Evolutionary conservation across 148 eudicot genomes (phyloP), one percentile per base, ranked within the genome.

Genomic region (Rhododendron simsii): DNA sequence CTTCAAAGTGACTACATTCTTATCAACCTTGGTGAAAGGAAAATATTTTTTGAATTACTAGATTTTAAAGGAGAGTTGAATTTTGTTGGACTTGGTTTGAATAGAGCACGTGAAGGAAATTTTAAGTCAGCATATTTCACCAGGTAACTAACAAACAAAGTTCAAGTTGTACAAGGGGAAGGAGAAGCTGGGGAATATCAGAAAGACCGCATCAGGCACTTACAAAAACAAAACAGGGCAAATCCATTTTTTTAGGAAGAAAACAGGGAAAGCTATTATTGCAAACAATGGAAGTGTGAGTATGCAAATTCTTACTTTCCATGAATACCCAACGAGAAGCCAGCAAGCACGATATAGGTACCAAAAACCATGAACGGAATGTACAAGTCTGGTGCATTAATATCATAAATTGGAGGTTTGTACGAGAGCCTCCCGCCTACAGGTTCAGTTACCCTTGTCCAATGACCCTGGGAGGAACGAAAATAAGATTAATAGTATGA

Each of bases 371-470:
- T 94, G 79, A 94, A 86, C 5, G 98, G 98, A 69, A 97, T 93
- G 90, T 92, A 96, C 83, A 96, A 89, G 88, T 96, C 96, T 7
- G 95, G 98, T 45, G 98, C 98, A 92, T 95, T 95, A 82, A 96
- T 95, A 87, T 95, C 99, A 63, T 93, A 92, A 41, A 96, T 91
- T 78, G 99, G 99, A 84, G 99, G 95, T 53, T 93, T 97, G 85
- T 94, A 95, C 26, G 99, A 95, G 51, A 97, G 92, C 90, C 94
- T 95, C 35, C 99, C 98, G 26, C 95, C 98, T 69, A 95, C 96
- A 45, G 99, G 99, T 85, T 97, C 99, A 75, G 95, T 94, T 84
- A 97, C 92, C 88, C 99, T 94, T 21, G 98, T 95, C 98, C 99
- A 97, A 80, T 95, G 98, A 61, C 98, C 98, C 96, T 95, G 80